A percentile compares a stretch with the other conserved stretches of the same genome.
phyloP scores from a whole-genome alignment of 176 grass and related monocot species.

The Phyllostachys edulis region DNA sequence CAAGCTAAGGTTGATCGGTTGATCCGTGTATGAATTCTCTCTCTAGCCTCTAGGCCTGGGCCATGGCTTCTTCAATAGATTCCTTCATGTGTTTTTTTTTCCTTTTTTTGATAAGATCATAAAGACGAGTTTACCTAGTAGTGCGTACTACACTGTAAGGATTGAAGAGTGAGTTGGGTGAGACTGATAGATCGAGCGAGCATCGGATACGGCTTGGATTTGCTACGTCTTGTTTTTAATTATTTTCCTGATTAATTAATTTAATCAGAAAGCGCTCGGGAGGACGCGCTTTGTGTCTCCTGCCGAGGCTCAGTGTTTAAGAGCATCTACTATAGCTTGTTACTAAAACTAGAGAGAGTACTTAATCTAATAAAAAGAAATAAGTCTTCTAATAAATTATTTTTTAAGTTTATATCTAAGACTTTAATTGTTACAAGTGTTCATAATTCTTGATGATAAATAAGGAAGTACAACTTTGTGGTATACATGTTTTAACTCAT shows the following conservation, averaged over 20 bases:
- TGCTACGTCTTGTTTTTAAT: conserved; percentile 19
- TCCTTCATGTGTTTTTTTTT: neutral
- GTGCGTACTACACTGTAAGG: conserved; percentile 9
- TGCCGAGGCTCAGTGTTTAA: conserved; percentile 33
- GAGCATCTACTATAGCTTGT: no score
- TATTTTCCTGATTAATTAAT: conserved; percentile 18
- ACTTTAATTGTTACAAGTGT: no score
- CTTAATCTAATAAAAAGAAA: no score
- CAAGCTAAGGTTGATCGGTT: neutral
- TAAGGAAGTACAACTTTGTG: no score
- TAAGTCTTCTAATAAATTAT: no score
- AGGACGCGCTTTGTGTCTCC: conserved; percentile 48
- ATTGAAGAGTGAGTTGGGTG: conserved; percentile 10
- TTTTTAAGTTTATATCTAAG: no score
- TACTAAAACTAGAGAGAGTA: no score
- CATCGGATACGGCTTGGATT: conserved; percentile 53
- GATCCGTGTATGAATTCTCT: neutral
- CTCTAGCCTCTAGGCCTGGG: neutral
- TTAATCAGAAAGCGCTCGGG: conserved; percentile 39
- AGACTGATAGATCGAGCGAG: neutral
- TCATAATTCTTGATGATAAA: no score
- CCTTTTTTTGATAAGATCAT: neutral
- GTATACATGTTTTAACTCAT: no score
- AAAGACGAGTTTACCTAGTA: conserved; percentile 17
- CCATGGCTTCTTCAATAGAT: conserved; percentile 4